These are phyloP conservation scores for Aspergillus hortae DNA, from an alignment of 2,329 filamentous ascomycete species.

Conservation along the genomic window DNA sequence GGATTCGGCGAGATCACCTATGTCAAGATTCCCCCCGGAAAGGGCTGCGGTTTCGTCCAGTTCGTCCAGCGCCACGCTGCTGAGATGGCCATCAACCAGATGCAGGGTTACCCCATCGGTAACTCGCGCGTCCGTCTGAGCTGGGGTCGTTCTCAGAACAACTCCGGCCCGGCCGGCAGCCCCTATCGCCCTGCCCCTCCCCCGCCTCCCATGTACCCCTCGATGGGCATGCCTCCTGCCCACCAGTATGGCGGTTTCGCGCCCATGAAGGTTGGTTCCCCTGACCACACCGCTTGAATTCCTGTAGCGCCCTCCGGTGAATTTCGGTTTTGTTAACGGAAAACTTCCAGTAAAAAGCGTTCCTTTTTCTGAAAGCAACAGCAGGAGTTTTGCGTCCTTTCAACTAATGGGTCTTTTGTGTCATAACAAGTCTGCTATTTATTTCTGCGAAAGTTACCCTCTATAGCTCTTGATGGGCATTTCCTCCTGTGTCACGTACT, in stretches of 20 bases:
- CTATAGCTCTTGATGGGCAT: constrained; percentile 44
- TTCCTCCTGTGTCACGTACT: constrained; percentile 41
- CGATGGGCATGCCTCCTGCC: constrained; percentile 64
- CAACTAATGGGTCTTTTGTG: constrained; percentile 39
- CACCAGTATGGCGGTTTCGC: constrained; percentile 62
- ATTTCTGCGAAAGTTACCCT: constrained; percentile 33
- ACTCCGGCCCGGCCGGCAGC: constrained; percentile 91
- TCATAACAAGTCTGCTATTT: constrained; percentile 38
- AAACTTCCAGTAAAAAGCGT: constrained; percentile 31
- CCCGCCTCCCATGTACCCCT: constrained; percentile 68
- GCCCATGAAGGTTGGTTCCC: constrained; percentile 60
- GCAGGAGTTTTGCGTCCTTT: constrained; percentile 43
- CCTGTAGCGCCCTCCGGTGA: constrained; percentile 6
- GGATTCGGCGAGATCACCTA: constrained; percentile 99
- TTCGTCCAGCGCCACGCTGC: constrained; percentile 98
- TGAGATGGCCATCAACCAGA: constrained; percentile 99
- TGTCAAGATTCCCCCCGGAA: constrained; percentile 98
- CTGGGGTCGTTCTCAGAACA: constrained; percentile 98
- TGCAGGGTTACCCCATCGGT: constrained; percentile 98
- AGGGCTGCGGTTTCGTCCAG: constrained; percentile 98
- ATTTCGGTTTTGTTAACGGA: constrained; percentile 13
- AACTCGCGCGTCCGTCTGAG: constrained; percentile 97
- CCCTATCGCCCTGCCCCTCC: constrained; percentile 88
- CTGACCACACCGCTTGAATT: constrained; percentile 15
- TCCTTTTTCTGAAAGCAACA: constrained; percentile 41